Evolutionary conservation across 805 yeast species (phyloP).

Genomic region (Candida caryicola): DNA sequence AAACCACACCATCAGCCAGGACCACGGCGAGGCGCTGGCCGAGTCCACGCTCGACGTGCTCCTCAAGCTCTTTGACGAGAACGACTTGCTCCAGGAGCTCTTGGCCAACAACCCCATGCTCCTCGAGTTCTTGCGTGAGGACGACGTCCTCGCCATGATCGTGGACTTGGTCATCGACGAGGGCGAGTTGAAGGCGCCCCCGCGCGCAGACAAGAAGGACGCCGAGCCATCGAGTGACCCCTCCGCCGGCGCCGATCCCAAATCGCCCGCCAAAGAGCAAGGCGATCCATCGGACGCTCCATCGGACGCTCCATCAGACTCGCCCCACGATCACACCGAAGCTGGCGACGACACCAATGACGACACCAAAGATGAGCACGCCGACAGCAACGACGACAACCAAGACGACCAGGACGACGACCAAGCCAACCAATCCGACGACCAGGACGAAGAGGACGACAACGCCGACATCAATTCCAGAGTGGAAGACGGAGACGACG

Average conservation of each 20-base stretch:
- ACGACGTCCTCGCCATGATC: slow-evolving; percentile 32
- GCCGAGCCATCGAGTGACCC: too few species aligned
- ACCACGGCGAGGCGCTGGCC: slow-evolving; percentile 15
- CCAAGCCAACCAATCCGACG: slow-evolving; percentile 23
- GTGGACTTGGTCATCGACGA: slow-evolving; percentile 39
- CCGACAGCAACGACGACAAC: background rate
- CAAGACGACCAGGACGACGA: slow-evolving; percentile 10
- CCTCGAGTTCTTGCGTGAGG: slow-evolving; percentile 41
- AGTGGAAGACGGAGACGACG: slow-evolving; percentile 17
- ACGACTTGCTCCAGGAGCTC: slow-evolving; percentile 42
- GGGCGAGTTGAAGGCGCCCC: slow-evolving; percentile 15
- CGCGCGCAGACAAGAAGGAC: too few species aligned
- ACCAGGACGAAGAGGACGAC: slow-evolving; percentile 16
- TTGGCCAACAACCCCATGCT: slow-evolving; percentile 41
- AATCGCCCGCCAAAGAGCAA: background rate
- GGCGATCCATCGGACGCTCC: too few species aligned
- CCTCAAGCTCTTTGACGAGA: slow-evolving; percentile 39
- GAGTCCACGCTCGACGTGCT: slow-evolving; percentile 24
- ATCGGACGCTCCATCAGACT: background rate
- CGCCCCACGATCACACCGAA: slow-evolving; percentile 1
- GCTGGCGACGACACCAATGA: slow-evolving; percentile 2
- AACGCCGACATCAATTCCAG: slow-evolving; percentile 26
- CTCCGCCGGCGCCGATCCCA: slow-evolving; percentile 2
- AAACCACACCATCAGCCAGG: slow-evolving; percentile 21
- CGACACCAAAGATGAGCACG: slow-evolving; percentile 2